Base-by-base conservation (phyloP, 495 filamentous ascomycete genomes). In the Poronia punctata region DNA sequence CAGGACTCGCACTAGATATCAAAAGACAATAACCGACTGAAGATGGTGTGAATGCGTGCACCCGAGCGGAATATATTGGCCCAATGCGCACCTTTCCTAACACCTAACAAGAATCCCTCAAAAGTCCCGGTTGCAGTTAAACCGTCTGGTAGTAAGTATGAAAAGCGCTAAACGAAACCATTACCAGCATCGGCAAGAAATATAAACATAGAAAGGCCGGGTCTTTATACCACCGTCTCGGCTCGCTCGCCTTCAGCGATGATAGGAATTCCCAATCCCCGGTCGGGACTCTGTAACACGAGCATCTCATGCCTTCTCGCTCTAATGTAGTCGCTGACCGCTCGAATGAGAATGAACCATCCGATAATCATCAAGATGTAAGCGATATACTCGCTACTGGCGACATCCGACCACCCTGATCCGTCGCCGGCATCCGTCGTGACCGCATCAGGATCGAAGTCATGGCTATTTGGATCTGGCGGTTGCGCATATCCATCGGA, bases 291-390 rank as follows among this genome's bases (percentile, higher is more conserved):
- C 59, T 94, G 88, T 49, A 96, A 59, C 6, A 98, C 87, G 30
- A 98, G 69, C 55, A 88, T 83, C 67, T 97, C 90, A 59, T 95
- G 93, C 53, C 83, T 76, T 54, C 89, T 71, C 30, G 87, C 90
- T 40, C 78, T 79, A 32, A 97, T 62, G 59, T 88, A 97, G 54
- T 96, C 88, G 54, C 81, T 86, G 33, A 95, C 82, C 10, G 87
- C 77, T 54, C 86, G 75, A 45, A 98, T 97, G 38, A 98, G 64
- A 36, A 98, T 86, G 49, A 97, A 97, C 92, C 92, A 98, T 3
- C 92, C 92, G 10, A 96, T 83, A 61, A 98, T 84, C 92, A 98
- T 98, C 42, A 98, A 63, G 7, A 84, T 60, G 54, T 97, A 97
- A n/a, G 90, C 86, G 24, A 90, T 66, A 84, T 82, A 95, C 49